Evolutionary conservation across 2,329 filamentous ascomycete species (phyloP), one percentile per base, ranked within the genome.

Genomic region (Dryadomyces quercus-mongolicae): DNA sequence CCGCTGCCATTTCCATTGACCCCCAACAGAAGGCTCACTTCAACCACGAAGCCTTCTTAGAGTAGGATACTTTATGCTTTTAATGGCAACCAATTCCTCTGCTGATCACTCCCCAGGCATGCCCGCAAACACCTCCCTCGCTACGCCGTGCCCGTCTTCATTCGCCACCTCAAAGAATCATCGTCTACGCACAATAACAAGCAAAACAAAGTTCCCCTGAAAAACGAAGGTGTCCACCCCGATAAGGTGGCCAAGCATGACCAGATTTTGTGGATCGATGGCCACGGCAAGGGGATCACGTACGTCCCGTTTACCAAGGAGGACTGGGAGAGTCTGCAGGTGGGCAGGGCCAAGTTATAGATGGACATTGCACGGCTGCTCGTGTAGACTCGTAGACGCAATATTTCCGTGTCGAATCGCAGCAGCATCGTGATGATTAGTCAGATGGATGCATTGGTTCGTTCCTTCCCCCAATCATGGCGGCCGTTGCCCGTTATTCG

Each of bases 71-170:
- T 42, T 12, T 40, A 9, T 18, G 13, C 42, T 13, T 43, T 38
- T n/a, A n/a, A n/a, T n/a, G n/a, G n/a, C n/a, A n/a, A n/a, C n/a
- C n/a, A n/a, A n/a, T n/a, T n/a, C n/a, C 44, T 16, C 16, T 43
- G 18, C 6, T 16, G 12, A 31, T 43, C 34, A 46, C 12, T 8
- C 36, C 38, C 15, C 49, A 73, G 71, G 57, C 76, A 84, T 62
- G 73, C 75, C 2, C 74, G 78, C 7, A 71, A 73, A 15, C 73
- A 79, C 51, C 70, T 91, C 21, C 86, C 87, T 0, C 77, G 75
- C 58, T 91, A 90, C 62, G 87, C 86, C 0, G 84, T 91, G 1
- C 87, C 87, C 0, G 68, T 89, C 2, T 91, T 91, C 68, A 62
- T 90, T 45, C 73, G 86, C 1, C 67, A 88, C 18, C 74, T 86